Evolutionary conservation across 352 stramenopile genomes (phyloP), one percentile per base, ranked within the genome.

Genomic region (Bremia lactucae): DNA sequence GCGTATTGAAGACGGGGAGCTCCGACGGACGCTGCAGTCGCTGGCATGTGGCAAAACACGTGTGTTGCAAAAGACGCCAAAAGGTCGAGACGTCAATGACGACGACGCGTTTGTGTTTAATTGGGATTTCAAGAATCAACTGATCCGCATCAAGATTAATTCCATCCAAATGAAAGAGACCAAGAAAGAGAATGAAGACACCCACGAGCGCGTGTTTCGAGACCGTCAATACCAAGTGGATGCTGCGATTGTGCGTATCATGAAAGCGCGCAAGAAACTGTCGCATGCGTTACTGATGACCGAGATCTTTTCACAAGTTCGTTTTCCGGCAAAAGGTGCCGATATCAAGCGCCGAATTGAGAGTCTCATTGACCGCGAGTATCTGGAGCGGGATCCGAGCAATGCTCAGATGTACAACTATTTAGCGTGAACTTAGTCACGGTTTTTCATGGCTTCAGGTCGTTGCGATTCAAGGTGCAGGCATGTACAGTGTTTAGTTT

Each of bases 181-280:
- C 8, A 83, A 82, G 49, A 78, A 95, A 52, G 89, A 97, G 50
- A 94, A 95, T 48, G 72, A 92, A 49, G 84, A 97, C 50, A 97
- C 89, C 0, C 80, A 97, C 59, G 89, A 97, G 55, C 78, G 83
- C 13, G 87, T 97, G 19, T 95, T 96, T 62, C 68, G 90, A 31
- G 88, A 97, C 46, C 83, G 89, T 21, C 83, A 96, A 62, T 96
- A 96, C 59, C 83, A 95, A 43, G 85, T 95, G 14, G 91, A 97
- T 57, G 95, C 96, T 14, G 90, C 92, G 5, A 96, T 99, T 52
- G 96, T 99, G 28, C 84, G 96, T 44, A 98, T 99, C 59, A 99
- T 99, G 95, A 99, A 99, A 75, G 73, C 94, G n/a, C 82, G 95
- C 38, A 98, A 98, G 71, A 89, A 83, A 25, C 59, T 98, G 6